Evolutionary conservation across 176 grass and related monocot genomes (phyloP).

Genomic region (Lolium multiflorum): DNA sequence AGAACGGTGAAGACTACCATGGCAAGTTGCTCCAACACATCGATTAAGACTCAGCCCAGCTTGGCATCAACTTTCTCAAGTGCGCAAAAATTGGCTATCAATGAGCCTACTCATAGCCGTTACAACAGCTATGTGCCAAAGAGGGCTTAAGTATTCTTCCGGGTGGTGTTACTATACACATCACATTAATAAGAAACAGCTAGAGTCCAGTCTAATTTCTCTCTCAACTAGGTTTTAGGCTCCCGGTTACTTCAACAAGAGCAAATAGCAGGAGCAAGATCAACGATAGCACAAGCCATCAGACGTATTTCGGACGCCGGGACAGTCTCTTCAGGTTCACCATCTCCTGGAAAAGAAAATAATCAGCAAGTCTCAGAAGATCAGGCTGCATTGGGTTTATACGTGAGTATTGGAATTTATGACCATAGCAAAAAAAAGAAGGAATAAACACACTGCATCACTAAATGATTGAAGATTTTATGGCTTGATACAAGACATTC

Average conservation of each 20-base stretch:
- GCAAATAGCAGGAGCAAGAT: not conserved
- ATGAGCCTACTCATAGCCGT: slow-evolving; percentile 6
- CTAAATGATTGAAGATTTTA: not conserved
- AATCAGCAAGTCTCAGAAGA: not conserved
- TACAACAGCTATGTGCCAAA: not conserved
- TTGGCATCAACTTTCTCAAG: slow-evolving; percentile 13
- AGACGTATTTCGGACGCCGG: slow-evolving; percentile 55
- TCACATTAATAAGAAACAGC: not conserved
- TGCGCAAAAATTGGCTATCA: slow-evolving; percentile 30
- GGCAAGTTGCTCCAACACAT: not conserved
- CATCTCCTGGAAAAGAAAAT: slow-evolving; percentile 53
- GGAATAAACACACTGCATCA: not conserved
- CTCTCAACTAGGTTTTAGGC: slow-evolving; percentile 17
- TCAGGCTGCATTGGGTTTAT: not conserved
- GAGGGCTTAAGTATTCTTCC: slow-evolving; percentile 17
- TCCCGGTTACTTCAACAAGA: slow-evolving; percentile 25
- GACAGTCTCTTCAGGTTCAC: slow-evolving; percentile 69
- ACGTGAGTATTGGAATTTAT: not conserved
- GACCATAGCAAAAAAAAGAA: not conserved
- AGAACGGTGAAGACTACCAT: not conserved
- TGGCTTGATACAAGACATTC: not conserved
- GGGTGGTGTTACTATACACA: slow-evolving; percentile 30
- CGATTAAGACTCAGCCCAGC: slow-evolving; percentile 1
- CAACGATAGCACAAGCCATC: slow-evolving; percentile 11
- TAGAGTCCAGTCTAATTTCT: not conserved